phyloP scores from a whole-genome alignment of 177 flowering plant species.

The Vitis hybrid region DNA sequence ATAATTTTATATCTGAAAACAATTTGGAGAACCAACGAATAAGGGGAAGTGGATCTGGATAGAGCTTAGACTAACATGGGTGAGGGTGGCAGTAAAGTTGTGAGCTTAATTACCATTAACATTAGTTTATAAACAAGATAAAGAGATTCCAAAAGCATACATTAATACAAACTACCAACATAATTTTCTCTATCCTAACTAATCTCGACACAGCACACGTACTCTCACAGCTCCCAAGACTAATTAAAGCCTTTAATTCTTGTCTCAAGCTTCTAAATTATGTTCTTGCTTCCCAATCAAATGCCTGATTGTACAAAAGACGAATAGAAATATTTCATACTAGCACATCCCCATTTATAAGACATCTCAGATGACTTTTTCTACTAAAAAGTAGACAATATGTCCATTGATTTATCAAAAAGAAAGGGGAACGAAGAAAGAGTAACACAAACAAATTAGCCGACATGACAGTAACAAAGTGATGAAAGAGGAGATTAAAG shows the following conservation, averaged over 20 bases:
- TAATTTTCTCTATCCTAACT: not conserved
- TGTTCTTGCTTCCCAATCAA: not conserved
- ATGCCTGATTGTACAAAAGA: not conserved
- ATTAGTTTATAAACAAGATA: not conserved
- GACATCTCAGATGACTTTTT: not conserved
- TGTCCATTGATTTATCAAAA: too few species aligned
- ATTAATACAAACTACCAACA: not conserved
- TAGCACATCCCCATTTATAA: too few species aligned
- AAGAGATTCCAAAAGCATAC: constrained; percentile 13
- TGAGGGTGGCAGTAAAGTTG: not conserved
- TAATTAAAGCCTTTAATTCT: constrained; percentile 2
- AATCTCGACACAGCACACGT: constrained; percentile 12
- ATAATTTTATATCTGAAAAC: too few species aligned
- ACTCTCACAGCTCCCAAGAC: constrained; percentile 9
- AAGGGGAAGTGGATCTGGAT: too few species aligned
- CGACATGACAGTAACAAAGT: not conserved
- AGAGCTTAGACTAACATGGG: too few species aligned
- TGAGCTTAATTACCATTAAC: too few species aligned
- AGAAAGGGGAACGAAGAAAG: not conserved
- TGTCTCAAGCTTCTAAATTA: not conserved
- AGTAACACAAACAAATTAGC: not conserved
- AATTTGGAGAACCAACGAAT: too few species aligned
- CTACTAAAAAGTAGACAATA: too few species aligned
- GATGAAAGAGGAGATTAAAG: too few species aligned
- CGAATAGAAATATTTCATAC: too few species aligned